Base-by-base conservation (phyloP, 1,284 basidiomycete genomes). In the Cystobasidium sp. region DNA sequence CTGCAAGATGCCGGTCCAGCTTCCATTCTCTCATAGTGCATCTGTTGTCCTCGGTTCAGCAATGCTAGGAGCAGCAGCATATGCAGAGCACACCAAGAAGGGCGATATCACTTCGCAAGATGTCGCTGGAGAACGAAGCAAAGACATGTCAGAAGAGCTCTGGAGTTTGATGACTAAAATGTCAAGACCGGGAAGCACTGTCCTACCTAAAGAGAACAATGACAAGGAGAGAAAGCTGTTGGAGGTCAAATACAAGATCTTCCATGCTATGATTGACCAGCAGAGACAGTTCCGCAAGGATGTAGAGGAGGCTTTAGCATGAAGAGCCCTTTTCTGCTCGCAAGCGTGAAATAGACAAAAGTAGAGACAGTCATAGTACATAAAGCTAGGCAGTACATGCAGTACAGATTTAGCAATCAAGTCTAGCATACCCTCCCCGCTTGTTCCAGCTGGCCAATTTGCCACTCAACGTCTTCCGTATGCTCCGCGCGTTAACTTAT, bases 101-200 rank as follows among this genome's bases (percentile, higher is more conserved):
- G 76, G 67, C 39, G 55, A 77, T 10, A 81, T 85, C 76, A 72
- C 75, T 12, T 81, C 82, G 22, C 87, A 86, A 76, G 79, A 81
- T 14, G 81, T 83, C 43, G 86, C 84, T 1, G 83, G 84, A 56
- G 81, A 87, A 75, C 83, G 81, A 22, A 85, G 84, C 53, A 84
- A 86, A 75, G 84, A 86, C 75, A 87, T 89, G 78, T 88, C 88
- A 47, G 86, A 90, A 77, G 84, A 85, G 76, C 84, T 98, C 76
- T 99, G 96, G 96, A 86, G 90, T 63, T 90, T 96, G 78, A 99
- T 99, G 96, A 93, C 89, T 71, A 89, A 92, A 78, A 98, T 98
- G 95, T 97, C 94, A 10, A 91, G 91, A 64, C 85, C 89, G 0
- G 96, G 91, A 0, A 88, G 87, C 10, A 85, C 90, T 62, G 86